phyloP scores from a whole-genome alignment of 345 rosid genomes.

The Leavenworthia alabamica region DNA sequence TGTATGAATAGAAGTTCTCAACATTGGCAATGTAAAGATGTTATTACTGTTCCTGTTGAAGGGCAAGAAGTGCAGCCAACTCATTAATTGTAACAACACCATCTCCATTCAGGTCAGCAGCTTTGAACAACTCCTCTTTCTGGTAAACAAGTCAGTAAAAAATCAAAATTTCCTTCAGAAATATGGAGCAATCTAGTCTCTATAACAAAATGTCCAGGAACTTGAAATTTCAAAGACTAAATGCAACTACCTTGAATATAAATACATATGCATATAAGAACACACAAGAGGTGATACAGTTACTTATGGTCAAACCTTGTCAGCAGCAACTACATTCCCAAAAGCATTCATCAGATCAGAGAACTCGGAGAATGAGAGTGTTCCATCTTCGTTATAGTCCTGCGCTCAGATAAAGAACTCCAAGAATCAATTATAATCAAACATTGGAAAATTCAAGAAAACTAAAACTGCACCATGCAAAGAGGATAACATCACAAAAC shows the following conservation, averaged over 20 bases:
- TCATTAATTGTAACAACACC: conserved; percentile 88
- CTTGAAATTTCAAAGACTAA: background rate
- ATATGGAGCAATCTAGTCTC: background rate
- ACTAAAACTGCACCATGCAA: background rate
- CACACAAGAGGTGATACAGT: background rate
- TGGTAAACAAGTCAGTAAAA: conserved; percentile 29
- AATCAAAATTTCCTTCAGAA: conserved; percentile 1
- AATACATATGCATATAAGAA: background rate
- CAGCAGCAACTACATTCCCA: conserved; percentile 70
- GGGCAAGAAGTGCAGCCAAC: conserved; percentile 79
- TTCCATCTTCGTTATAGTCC: conserved; percentile 85
- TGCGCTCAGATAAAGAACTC: conserved; percentile 30
- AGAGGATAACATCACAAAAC: background rate
- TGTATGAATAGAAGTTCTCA: background rate
- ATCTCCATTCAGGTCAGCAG: conserved; percentile 84
- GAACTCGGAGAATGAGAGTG: conserved; percentile 78
- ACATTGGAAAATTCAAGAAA: background rate
- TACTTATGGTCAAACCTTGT: conserved; percentile 52
- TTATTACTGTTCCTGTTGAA: conserved; percentile 82
- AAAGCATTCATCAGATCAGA: conserved; percentile 75
- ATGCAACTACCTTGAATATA: conserved; percentile 2
- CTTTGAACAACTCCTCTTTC: conserved; percentile 90
- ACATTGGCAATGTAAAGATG: background rate
- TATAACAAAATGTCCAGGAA: background rate
- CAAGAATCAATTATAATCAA: conserved; percentile 16